Evolutionary conservation across 495 filamentous ascomycete genomes (phyloP), one percentile per base, ranked within the genome.

Genomic region (Talaromyces wortmannii): DNA sequence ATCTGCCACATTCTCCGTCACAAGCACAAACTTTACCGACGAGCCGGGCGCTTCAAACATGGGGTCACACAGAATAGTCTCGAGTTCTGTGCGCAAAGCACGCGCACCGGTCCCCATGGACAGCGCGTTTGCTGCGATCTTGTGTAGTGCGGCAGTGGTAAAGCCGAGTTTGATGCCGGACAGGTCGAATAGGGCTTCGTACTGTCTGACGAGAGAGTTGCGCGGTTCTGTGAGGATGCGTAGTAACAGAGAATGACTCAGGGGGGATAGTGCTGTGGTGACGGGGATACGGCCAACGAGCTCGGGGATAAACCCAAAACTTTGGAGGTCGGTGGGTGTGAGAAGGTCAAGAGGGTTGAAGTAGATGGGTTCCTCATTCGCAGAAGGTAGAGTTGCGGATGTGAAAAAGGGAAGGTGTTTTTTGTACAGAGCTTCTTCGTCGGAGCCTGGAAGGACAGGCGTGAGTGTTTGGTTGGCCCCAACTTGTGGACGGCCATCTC

Each of bases 221-320:
- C 87, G 82, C 8, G 94, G 94, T 66, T 97, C 92, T 7, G 89
- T 97, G 30, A 97, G 82, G 55, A 97, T 94, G 52, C 90, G 80
- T 16, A 90, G 82, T 10, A 98, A 83, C 47, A 92, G 81, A 12
- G 84, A 75, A 50, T 87, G 83, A n/a, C 85, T 85, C 7, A 98
- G 77, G 0, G 94, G 81, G 4, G 88, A 84, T 0, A 98, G 79
- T 0, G 94, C 89, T 44, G 90, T 89, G 53, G 87, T 84, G 55
- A 95, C 86, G 15, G 94, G 92, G 55, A 98, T 85, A 16, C 94
- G 85, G 31, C 94, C 95, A 50, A 88, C 77, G n/a, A 97, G 79
- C 70, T 98, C 94, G 7, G 94, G 94, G 55, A 98, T 97, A 54
- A 98, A 87, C 32, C 95, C 95, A 65, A 89, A 98, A 40, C 78